phyloP scores from a whole-genome alignment of 352 stramenopile species.

The Phytophthora sojae region DNA sequence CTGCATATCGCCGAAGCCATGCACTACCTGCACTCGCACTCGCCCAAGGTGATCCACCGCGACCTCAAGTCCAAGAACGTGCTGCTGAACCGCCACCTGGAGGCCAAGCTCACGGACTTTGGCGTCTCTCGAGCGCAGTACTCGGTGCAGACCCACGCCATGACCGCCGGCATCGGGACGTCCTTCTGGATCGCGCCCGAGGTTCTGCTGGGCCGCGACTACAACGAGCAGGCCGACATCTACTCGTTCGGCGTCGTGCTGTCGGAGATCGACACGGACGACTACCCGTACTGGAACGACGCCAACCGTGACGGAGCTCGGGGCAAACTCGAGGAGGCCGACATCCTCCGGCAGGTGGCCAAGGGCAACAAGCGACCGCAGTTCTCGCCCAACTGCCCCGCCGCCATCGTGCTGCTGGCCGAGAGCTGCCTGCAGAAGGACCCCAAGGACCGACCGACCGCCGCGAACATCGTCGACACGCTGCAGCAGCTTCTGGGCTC shows the following conservation, averaged over 20 bases:
- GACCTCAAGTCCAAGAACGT: slow-evolving; percentile 53
- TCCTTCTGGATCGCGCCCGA: slow-evolving; percentile 50
- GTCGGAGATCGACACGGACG: slow-evolving; percentile 52
- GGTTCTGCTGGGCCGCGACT: slow-evolving; percentile 42
- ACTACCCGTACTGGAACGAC: slow-evolving; percentile 51
- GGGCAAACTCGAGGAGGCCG: slow-evolving; percentile 44
- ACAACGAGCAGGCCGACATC: slow-evolving; percentile 48
- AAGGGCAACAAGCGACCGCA: slow-evolving; percentile 36
- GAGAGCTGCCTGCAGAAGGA: slow-evolving; percentile 48
- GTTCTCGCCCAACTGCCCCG: slow-evolving; percentile 42
- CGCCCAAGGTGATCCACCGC: slow-evolving; percentile 51
- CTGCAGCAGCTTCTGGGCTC: slow-evolving; percentile 30
- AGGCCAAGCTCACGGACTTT: slow-evolving; percentile 80
- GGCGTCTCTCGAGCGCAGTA: slow-evolving; percentile 51
- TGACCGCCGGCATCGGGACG: slow-evolving; percentile 47
- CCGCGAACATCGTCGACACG: slow-evolving; percentile 37
- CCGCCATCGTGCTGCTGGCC: slow-evolving; percentile 42
- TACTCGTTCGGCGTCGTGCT: slow-evolving; percentile 54
- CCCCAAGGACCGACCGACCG: slow-evolving; percentile 40
- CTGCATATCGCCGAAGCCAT: slow-evolving; percentile 58
- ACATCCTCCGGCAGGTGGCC: slow-evolving; percentile 45
- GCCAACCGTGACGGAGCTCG: slow-evolving; percentile 23
- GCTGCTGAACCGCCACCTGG: slow-evolving; percentile 56
- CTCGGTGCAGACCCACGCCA: slow-evolving; percentile 42
- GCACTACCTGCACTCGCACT: slow-evolving; percentile 54